A percentile compares a stretch with the other conserved stretches of the same genome.
Evolutionary conservation across 176 grass and related monocot genomes (phyloP).

Genomic region (Triticum aestivum): DNA sequence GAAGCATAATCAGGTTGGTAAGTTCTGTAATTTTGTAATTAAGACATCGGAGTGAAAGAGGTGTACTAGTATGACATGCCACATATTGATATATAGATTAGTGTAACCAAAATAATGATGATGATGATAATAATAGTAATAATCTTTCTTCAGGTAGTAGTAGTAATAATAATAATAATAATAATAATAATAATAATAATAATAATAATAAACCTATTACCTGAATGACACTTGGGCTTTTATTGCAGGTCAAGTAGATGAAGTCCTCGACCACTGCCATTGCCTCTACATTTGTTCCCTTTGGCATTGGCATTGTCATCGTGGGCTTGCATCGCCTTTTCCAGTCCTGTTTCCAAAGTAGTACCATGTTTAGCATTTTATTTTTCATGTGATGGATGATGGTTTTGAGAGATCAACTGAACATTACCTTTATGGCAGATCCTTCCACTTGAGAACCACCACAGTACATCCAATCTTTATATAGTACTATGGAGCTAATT

Average conservation of each 20-base stretch:
- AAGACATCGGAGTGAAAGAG: background rate
- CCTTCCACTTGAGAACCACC: constrained; percentile 76
- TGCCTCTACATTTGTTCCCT: constrained; percentile 51
- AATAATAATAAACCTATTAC: constrained; percentile 29
- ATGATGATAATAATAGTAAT: background rate
- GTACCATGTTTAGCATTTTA: background rate
- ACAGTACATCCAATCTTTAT: constrained; percentile 95
- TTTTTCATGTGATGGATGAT: constrained; percentile 15
- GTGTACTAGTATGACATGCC: background rate
- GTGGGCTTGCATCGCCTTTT: constrained; percentile 56
- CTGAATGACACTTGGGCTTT: constrained; percentile 72
- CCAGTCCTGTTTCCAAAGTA: constrained; percentile 67
- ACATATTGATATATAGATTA: background rate
- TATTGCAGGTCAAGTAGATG: constrained; percentile 88
- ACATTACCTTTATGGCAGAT: constrained; percentile 79
- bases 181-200: background rate
- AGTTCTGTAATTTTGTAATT: constrained; percentile 17
- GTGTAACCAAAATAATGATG: background rate
- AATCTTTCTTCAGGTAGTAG: background rate
- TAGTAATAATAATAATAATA: background rate
- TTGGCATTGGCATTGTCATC: constrained; percentile 49
- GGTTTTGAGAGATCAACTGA: constrained; percentile 24
- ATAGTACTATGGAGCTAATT: constrained; percentile 71
- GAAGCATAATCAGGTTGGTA: constrained; percentile 11
- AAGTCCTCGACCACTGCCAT: constrained; percentile 95